phyloP scores from a whole-genome alignment of 169 alveolate species.

The Plasmodium knowlesi region DNA sequence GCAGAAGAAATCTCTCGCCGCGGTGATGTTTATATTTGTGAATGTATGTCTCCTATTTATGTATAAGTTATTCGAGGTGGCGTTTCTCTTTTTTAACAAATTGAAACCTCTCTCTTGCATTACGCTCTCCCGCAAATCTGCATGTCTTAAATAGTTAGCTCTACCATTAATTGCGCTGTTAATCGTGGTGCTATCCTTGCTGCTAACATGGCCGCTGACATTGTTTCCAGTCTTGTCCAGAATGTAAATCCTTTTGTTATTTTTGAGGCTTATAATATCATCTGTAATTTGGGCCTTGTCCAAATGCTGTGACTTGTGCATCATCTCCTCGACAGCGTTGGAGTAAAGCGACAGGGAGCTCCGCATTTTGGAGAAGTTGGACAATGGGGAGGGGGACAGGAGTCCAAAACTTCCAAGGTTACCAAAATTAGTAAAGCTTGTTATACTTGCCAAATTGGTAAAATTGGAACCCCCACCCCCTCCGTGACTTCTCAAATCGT shows the following conservation, averaged over 20 bases:
- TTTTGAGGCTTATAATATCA: slow-evolving; percentile 2
- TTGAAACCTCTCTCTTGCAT: slow-evolving; percentile 30
- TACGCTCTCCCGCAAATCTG: slow-evolving; percentile 6
- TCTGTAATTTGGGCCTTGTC: slow-evolving; percentile 9
- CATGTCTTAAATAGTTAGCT: neutral
- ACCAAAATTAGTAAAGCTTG: neutral
- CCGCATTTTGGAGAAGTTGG: neutral
- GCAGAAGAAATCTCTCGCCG: slow-evolving; percentile 70
- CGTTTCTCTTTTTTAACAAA: slow-evolving; percentile 66
- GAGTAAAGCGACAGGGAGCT: slow-evolving; percentile 30
- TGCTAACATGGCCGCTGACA: neutral
- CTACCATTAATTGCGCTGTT: neutral
- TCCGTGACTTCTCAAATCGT: slow-evolving; percentile 28
- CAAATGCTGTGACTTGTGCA: neutral
- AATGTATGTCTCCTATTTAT: slow-evolving; percentile 42
- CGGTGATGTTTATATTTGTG: slow-evolving; percentile 65
- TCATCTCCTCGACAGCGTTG: slow-evolving; percentile 13
- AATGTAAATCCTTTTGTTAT: neutral
- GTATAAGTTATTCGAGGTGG: slow-evolving; percentile 29
- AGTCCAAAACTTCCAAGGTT: neutral
- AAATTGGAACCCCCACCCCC: neutral
- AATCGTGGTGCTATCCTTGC: neutral
- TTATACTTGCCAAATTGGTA: neutral
- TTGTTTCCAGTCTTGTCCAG: neutral
- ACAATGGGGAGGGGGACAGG: neutral